Evolutionary conservation across 2,329 filamentous ascomycete species (phyloP).

Genomic region (Fusarium mangiferae): DNA sequence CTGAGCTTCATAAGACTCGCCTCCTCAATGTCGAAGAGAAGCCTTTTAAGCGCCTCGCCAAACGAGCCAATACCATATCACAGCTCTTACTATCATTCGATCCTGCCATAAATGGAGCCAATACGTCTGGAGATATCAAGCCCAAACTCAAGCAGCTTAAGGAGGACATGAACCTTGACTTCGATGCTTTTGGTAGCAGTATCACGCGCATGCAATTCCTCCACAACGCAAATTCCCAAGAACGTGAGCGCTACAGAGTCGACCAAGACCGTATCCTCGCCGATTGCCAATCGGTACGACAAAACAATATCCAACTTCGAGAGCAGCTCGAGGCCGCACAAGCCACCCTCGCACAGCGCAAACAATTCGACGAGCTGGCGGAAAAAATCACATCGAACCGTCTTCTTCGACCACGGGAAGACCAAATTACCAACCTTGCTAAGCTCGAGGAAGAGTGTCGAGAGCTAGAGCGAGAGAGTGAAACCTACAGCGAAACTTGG

Average conservation of each 20-base stretch:
- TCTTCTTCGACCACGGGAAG: slow-evolving; percentile 82
- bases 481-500: slow-evolving; percentile 85
- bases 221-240: slow-evolving; percentile 81
- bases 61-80: slow-evolving; percentile 77
- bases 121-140: slow-evolving; percentile 59
- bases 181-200: slow-evolving; percentile 86
- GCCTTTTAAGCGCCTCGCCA: slow-evolving; percentile 88
- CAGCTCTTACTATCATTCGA: slow-evolving; percentile 58
- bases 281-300: slow-evolving; percentile 80
- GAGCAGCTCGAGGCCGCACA: slow-evolving; percentile 81
- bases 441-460: slow-evolving; percentile 90
- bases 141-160: slow-evolving; percentile 72
- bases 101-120: slow-evolving; percentile 55
- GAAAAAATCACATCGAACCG: slow-evolving; percentile 87
- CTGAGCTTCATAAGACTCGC: slow-evolving; percentile 86
- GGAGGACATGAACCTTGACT: slow-evolving; percentile 87
- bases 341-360: slow-evolving; percentile 79
- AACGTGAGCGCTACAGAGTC: slow-evolving; percentile 83
- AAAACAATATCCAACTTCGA: slow-evolving; percentile 77
- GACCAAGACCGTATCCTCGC: slow-evolving; percentile 83
- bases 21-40: slow-evolving; percentile 92
- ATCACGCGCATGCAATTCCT: slow-evolving; percentile 91
- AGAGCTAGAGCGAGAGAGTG: slow-evolving; percentile 85
- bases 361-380: slow-evolving; percentile 87
- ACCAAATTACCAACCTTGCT: slow-evolving; percentile 79